Base-by-base conservation (phyloP, 2,329 filamentous ascomycete genomes). In the Chaetomium globosum region DNA sequence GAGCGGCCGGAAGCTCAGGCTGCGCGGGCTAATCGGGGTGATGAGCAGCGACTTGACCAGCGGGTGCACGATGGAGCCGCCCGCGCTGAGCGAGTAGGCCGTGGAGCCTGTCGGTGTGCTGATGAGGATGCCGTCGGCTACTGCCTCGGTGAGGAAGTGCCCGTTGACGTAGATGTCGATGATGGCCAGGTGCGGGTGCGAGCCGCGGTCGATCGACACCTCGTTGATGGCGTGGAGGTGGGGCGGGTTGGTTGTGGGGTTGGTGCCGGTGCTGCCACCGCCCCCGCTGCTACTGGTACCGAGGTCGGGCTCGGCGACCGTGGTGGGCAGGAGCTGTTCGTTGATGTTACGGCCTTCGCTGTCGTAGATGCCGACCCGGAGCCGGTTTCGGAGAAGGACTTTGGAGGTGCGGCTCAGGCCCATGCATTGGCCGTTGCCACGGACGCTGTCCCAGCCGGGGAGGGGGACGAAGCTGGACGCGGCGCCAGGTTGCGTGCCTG, bases 21-120 rank as follows among this genome's bases (percentile, higher is more conserved):
- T 96, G 65, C 95, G 88, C 0, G 95, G 92, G 75, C 93, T 97
- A 74, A 99, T 97, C 28, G 95, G 93, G 0, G 95, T 99, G 64
- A 99, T 85, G 30, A 97, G 86, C 16, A 98, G 83, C 1, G 91
- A 92, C 46, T 91, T 89, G 2, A 98, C 94, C 1, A 97, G 84
- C 0, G 95, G 95, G 75, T 99, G 95, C 49, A 98, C 91, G 71
- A 99, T 98, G 71, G 89, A 91, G 0, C 95, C 95, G 3, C 95
- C 95, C 2, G 90, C 91, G 69, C 90, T 95, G n/a, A 99, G 83
- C 65, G 90, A 95, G 80, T 99, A 99, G 0, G 95, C 95, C 0
- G 95, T 99, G 49, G 91, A 96, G 2, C 95, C 95, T 0, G 95
- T 99, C 0, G 95, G 95, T 0, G 94, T 97, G 68, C 90, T 93